phyloP scores from a whole-genome alignment of 1,284 basidiomycete species.

The Naganishia sp. region DNA sequence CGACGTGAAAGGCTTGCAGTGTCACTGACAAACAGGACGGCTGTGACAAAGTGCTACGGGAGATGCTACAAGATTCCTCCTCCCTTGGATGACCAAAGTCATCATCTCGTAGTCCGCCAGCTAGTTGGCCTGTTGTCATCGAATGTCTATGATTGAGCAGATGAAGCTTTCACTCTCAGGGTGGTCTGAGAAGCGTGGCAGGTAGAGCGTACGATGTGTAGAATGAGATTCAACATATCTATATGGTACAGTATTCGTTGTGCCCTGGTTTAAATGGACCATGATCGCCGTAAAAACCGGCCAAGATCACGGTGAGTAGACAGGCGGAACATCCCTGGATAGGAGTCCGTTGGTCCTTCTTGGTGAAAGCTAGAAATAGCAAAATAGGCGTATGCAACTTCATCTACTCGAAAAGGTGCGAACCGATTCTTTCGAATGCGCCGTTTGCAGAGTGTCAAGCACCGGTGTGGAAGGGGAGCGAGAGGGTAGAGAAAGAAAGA shows the following conservation, averaged over 20 bases:
- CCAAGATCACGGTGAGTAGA: conserved; percentile 47
- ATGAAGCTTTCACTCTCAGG: too few species aligned
- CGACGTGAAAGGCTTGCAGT: too few species aligned
- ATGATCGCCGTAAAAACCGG: conserved; percentile 28
- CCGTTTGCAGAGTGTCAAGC: conserved; percentile 54
- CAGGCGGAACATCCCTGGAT: conserved; percentile 41
- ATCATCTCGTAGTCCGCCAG: too few species aligned
- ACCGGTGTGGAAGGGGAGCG: conserved; percentile 37
- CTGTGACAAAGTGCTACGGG: too few species aligned
- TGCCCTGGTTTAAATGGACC: conserved; percentile 35
- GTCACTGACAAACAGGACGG: too few species aligned
- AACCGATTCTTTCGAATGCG: conserved; percentile 32
- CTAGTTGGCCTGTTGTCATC: too few species aligned
- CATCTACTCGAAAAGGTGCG: conserved; percentile 21
- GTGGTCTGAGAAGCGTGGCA: too few species aligned
- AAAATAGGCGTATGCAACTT: conserved; percentile 44
- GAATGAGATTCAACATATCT: neutral
- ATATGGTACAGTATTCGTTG: conserved; percentile 7
- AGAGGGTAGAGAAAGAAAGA: conserved; percentile 21
- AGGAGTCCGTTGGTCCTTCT: conserved; percentile 40
- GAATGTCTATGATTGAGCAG: too few species aligned
- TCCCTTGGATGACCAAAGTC: too few species aligned
- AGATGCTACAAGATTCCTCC: too few species aligned
- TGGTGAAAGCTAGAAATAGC: conserved; percentile 52
- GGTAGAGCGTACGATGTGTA: too few species aligned